Evolutionary conservation across 331 rosid genomes (phyloP).

Genomic region (Quercus lobata): DNA sequence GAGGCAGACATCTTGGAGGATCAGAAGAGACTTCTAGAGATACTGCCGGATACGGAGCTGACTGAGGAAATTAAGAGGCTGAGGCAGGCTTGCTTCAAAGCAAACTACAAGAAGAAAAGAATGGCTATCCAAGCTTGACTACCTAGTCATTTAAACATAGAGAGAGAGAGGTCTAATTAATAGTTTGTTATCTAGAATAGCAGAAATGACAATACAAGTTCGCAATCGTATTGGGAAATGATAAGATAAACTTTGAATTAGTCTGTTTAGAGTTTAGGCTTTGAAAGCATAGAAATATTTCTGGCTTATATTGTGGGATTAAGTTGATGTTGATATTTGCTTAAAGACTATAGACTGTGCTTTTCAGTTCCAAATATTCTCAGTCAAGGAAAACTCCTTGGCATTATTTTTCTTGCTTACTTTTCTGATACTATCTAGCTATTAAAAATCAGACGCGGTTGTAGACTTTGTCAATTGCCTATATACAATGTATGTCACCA

Average conservation of each 20-base stretch:
- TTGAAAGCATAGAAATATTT: not conserved
- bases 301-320: not conserved
- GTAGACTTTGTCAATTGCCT: not conserved
- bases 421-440: not conserved
- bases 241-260: not conserved
- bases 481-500: not conserved
- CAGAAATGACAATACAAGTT: not conserved
- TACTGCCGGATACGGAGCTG: constrained; percentile 48
- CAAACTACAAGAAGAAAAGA: constrained; percentile 59
- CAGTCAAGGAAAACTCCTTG: not conserved
- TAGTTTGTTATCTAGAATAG: not conserved
- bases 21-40: constrained; percentile 41
- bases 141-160: not conserved
- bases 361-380: not conserved
- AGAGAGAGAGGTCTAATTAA: not conserved
- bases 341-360: not conserved
- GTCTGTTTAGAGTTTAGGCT: not conserved
- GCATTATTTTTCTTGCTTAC: not conserved
- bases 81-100: constrained; percentile 74
- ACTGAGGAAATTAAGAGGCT: constrained; percentile 57
- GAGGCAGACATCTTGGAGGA: constrained; percentile 60
- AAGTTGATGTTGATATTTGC: not conserved
- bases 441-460: not conserved
- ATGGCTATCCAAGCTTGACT: not conserved
- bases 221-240: not conserved